Conservation (phyloP, 495 filamentous ascomycete genomes). For the Penicillium arizonense region DNA sequence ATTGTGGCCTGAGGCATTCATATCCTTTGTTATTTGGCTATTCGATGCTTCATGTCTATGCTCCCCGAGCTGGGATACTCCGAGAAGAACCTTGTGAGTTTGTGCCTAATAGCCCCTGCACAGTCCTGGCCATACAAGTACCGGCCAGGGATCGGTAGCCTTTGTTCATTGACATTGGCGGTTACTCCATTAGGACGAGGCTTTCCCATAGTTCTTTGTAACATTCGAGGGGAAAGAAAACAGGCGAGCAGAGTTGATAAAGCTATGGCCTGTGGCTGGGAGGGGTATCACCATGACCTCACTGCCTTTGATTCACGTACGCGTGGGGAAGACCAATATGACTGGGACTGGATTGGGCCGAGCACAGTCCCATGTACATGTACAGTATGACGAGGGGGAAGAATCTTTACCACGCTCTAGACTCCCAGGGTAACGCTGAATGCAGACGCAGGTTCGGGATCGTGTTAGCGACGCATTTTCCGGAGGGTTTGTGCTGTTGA, state of each 20-base stretch:
- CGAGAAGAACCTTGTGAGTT: not conserved
- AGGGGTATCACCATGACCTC: not conserved
- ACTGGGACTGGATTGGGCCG: not conserved
- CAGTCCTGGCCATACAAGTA: too few relatives aligned
- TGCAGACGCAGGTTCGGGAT: not conserved
- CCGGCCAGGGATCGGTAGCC: not conserved
- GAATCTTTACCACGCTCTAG: constrained; percentile 5
- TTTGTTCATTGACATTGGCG: not conserved
- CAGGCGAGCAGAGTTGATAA: not conserved
- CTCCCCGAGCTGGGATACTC: not conserved
- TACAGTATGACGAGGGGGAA: constrained; percentile 8
- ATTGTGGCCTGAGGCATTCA: not conserved
- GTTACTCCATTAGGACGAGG: not conserved
- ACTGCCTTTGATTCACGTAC: not conserved
- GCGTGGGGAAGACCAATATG: not conserved
- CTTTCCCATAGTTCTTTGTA: constrained; percentile 3
- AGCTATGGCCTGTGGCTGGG: not conserved
- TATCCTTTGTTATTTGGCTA: not conserved
- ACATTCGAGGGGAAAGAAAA: not conserved
- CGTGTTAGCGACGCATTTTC: constrained; percentile 13
- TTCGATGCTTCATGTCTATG: not conserved
- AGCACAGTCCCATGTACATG: constrained; percentile 5
- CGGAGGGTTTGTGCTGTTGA: constrained; percentile 13
- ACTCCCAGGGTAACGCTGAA: constrained; percentile 12
- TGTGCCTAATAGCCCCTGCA: not conserved